Base-by-base conservation (phyloP, 2,329 filamentous ascomycete genomes). In the Didymella exigua region DNA sequence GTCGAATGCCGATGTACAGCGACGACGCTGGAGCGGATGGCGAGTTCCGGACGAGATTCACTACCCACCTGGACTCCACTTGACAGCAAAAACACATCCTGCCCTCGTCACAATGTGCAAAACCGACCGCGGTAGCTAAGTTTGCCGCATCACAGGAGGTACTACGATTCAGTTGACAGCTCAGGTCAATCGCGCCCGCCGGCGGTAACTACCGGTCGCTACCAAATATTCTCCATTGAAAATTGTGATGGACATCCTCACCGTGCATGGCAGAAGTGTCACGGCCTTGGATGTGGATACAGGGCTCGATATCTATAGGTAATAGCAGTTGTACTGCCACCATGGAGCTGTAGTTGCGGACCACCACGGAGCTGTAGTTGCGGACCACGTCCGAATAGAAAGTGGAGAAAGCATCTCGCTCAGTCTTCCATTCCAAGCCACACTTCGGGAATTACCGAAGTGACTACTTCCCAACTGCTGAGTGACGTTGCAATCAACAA, bases 1-100 rank as follows among this genome's bases (percentile, higher is more conserved):
- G 34, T 43, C 40, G 2, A 21, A 29, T 36, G 40, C 52, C 52
- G 45, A 45, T 42, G 23, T 26, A 42, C 8, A 14, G 30, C 37
- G 49, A 38, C 27, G 29, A 29, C 21, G 34, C 46, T 49, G 49
- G 26, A 24, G 21, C 40, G 31, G 45, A n/a, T 49, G 38, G 36
- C 33, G 27, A 10, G 21, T 44, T 45, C 34, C 46, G 40, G 45
- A 49, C 52, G 44, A 54, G 41, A 38, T 21, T 14, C 33, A 18
- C 18, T 36, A 18, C 29, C 26, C 40, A 37, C 16, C 34, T 34
- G 33, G 42, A 44, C 26, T 44, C 45, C 51, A 49, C 40, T 33
- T n/a, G 27, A 29, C 30, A 36, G 30, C 18, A 43, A 36, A 18
- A 10, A 37, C 31, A n/a, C 24, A 14, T 24, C 10, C 41, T 46